A percentile compares a stretch with the other conserved stretches of the same genome.
These are phyloP conservation scores for Emericellopsis atlantica DNA, from an alignment of 2,329 filamentous ascomycete species.

Conservation along the genomic window DNA sequence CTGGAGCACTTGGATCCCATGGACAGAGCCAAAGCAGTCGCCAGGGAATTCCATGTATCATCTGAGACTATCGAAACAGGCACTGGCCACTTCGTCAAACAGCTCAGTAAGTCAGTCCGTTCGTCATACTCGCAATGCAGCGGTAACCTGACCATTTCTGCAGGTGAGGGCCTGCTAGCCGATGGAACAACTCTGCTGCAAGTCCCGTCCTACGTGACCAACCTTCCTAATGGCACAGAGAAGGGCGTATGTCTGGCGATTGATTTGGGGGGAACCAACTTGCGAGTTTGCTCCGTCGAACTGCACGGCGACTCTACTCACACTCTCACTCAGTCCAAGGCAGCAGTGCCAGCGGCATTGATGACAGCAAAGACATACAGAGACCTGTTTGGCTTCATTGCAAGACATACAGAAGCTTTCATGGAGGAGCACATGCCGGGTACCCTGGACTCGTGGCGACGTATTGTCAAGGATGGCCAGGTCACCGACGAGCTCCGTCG, in stretches of 20 bases:
- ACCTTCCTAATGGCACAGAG: constrained; percentile 92
- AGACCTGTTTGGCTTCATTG: constrained; percentile 85
- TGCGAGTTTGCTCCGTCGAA: constrained; percentile 89
- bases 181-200: constrained; percentile 78
- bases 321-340: constrained; percentile 84
- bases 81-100: constrained; percentile 54
- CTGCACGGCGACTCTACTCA: constrained; percentile 93
- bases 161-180: constrained; percentile 69
- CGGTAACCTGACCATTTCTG: neutral
- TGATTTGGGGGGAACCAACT: constrained; percentile 96
- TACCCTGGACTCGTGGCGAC: constrained; percentile 65
- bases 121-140: neutral
- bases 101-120: constrained; percentile 51
- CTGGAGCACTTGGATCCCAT: no score
- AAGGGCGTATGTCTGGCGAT: constrained; percentile 97
- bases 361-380: constrained; percentile 81
- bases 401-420: constrained; percentile 83
- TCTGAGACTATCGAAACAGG: no score
- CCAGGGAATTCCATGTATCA: no score
- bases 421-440: constrained; percentile 77
- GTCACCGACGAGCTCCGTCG: constrained; percentile 44
- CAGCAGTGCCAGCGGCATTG: constrained; percentile 75
- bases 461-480: constrained; percentile 37
- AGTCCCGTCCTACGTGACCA: constrained; percentile 94
- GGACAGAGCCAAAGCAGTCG: no score